Base-by-base conservation (phyloP, 257 asterid species). In the Primulina huaijiensis region DNA sequence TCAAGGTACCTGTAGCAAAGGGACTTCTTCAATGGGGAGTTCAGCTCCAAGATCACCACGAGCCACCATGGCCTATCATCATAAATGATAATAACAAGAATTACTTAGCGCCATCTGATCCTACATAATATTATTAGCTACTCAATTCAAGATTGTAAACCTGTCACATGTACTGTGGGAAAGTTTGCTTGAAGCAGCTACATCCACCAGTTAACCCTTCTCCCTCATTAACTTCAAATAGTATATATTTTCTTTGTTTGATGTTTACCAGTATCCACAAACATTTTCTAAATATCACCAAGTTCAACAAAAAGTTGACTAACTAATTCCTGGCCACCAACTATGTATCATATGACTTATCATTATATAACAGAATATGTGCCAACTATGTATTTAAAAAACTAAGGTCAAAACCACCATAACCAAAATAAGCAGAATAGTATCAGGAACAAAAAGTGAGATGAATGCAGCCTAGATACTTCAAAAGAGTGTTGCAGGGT, bases 21-120 rank as follows among this genome's bases (percentile, higher is more conserved):
- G 99, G 79, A 94, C 99, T 73, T 94, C 97, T 86, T 94, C 99
- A 40, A 94, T 86, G 21, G 99, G 97, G 71, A 94, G 97, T 80
- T 94, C 99, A 74, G 99, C 96, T 69, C 99, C 99, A 62, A 94
- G 97, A 82, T 94, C 99, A 40, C 99, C 97, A 58, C 99, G 96
- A 69, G 99, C 99, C 60, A 94, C 99, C 99, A 94, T 94, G 67
- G 99, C 99, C 99, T 94, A 75, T 75, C 75, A 87, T 64, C 53
- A 43, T 43, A 62, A 78, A 63, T 23, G 29, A 76, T 16, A 19
- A 70, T 62, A 16, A 61, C n/a, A 37, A 37, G 66, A 61, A 64
- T 34, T 29, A 17, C 58, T 14, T 46, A 29, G 30, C 30, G 3
- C 38, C 72, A 66, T 69, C 63, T 74, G 50, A 17, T 11, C 50